Evolutionary conservation across 2,329 filamentous ascomycete species (phyloP).

Genomic region (Epichloe sylvatica): DNA sequence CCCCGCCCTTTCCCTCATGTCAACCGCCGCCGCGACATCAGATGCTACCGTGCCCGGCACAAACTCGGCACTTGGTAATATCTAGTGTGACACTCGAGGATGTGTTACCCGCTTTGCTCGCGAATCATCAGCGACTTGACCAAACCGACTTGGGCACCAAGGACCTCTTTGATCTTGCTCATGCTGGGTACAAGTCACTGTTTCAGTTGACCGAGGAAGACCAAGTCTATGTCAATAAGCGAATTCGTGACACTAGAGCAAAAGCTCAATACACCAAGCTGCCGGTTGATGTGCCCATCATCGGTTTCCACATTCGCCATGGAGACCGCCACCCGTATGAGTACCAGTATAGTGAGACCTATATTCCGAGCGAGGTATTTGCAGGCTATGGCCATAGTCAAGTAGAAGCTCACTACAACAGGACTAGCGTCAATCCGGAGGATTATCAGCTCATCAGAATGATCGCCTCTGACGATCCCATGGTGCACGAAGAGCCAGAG

Average conservation of each 20-base stretch:
- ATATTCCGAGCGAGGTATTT: slow-evolving; percentile 62
- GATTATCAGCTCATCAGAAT: slow-evolving; percentile 36
- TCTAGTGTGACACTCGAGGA: slow-evolving; percentile 52
- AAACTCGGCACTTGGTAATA: slow-evolving; percentile 60
- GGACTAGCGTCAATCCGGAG: slow-evolving; percentile 23
- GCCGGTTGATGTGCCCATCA: slow-evolving; percentile 24
- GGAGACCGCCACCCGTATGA: slow-evolving; percentile 69
- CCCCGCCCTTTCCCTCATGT: slow-evolving; percentile 52
- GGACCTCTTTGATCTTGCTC: slow-evolving; percentile 54
- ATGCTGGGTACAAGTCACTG: slow-evolving; percentile 56
- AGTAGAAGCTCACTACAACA: slow-evolving; percentile 35
- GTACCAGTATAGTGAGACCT: slow-evolving; percentile 61
- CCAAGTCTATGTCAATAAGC: slow-evolving; percentile 45
- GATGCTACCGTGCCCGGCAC: slow-evolving; percentile 66
- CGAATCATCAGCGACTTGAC: slow-evolving; percentile 16
- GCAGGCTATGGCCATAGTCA: slow-evolving; percentile 42
- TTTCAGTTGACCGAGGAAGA: slow-evolving; percentile 58
- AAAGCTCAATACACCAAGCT: slow-evolving; percentile 28
- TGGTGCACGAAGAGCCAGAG: slow-evolving; percentile 54
- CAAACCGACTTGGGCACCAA: slow-evolving; percentile 19
- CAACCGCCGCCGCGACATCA: slow-evolving; percentile 58
- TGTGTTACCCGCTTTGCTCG: slow-evolving; percentile 44
- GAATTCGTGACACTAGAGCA: slow-evolving; percentile 40
- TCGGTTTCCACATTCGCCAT: slow-evolving; percentile 68
- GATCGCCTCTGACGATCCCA: slow-evolving; percentile 69